Evolutionary conservation across 2,329 filamentous ascomycete genomes (phyloP).

Genomic region (Fusarium circinatum): DNA sequence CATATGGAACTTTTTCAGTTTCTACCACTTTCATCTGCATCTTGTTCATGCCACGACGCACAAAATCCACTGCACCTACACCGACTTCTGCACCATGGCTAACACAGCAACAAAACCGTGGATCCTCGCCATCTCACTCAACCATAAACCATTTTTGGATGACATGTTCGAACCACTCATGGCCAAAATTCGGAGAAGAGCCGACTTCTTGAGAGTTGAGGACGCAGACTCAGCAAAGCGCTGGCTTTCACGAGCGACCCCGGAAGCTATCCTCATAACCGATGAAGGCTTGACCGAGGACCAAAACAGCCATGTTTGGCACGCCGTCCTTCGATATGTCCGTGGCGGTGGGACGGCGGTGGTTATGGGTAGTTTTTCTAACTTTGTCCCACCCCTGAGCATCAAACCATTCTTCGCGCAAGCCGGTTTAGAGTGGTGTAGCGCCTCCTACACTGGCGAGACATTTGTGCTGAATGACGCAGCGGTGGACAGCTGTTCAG

Average conservation of each 20-base stretch:
- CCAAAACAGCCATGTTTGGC: neutral
- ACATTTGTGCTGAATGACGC: neutral
- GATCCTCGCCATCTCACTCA: neutral
- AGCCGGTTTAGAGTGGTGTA: neutral
- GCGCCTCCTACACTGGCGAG: neutral
- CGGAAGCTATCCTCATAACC: neutral
- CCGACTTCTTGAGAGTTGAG: neutral
- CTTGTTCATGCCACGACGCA: neutral
- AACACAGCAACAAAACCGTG: neutral
- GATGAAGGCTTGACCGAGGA: neutral
- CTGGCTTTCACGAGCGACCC: neutral
- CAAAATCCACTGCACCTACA: neutral
- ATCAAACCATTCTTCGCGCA: neutral
- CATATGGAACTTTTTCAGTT: neutral
- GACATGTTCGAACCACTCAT: rapidly evolving
- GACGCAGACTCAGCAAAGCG: rapidly evolving
- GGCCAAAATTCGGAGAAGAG: neutral
- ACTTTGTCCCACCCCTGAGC: neutral
- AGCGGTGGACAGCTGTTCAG: neutral
- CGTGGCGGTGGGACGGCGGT: neutral
- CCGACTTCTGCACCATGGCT: rapidly evolving
- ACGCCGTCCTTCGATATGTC: neutral
- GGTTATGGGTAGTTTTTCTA: neutral
- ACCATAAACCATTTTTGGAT: neutral
- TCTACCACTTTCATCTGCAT: neutral